Conservation (phyloP, 2,329 filamentous ascomycete species). For the Magnaporthales sp. region DNA sequence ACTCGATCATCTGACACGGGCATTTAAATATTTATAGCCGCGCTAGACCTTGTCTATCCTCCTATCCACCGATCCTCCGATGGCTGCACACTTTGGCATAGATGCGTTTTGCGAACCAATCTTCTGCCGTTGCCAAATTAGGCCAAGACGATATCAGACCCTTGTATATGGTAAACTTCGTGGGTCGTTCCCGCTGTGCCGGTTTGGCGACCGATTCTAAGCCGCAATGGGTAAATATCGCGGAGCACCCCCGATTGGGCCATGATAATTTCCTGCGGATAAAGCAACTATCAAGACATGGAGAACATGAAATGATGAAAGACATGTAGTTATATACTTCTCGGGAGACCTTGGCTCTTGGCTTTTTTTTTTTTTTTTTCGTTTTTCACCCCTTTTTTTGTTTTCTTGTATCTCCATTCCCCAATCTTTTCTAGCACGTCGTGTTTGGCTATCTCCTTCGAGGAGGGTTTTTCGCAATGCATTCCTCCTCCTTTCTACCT, state of each 20-base stretch:
- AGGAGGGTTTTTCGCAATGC: neutral
- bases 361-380: neutral
- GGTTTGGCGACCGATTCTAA: neutral
- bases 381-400: neutral
- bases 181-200: neutral
- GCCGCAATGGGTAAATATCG: neutral
- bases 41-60: neutral
- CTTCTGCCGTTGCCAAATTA: neutral
- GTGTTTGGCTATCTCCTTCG: neutral
- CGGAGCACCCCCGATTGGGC: neutral
- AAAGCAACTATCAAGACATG: neutral
- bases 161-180: neutral
- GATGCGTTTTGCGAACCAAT: neutral
- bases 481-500: neutral
- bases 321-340: neutral
- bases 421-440: neutral
- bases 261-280: neutral
- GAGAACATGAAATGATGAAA: neutral
- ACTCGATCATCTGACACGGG: neutral
- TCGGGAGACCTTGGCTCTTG: neutral
- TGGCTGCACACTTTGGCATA: neutral
- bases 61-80: neutral
- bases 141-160: neutral
- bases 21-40: neutral
- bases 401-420: neutral